phyloP scores from a whole-genome alignment of 2,329 filamentous ascomycete genomes.

The Ophiocordyceps camponoti-rufipedis region DNA sequence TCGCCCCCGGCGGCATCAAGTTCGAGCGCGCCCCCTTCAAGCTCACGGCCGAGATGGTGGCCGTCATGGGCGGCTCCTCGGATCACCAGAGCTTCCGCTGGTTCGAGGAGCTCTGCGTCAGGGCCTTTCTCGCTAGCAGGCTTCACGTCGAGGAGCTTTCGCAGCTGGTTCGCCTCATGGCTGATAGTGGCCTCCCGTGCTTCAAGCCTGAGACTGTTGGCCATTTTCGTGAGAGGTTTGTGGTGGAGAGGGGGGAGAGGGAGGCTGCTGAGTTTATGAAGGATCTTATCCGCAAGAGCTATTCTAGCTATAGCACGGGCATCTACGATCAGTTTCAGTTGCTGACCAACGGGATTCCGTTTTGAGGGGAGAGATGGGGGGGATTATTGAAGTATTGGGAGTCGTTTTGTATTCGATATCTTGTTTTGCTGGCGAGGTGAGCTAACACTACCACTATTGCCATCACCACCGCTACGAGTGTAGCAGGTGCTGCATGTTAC shows the following conservation, averaged over 20 bases:
- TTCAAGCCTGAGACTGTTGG: conserved; percentile 93
- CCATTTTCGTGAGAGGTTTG: conserved; percentile 85
- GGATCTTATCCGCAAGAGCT: conserved; percentile 75
- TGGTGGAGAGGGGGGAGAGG: conserved; percentile 74
- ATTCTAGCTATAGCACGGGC: conserved; percentile 77
- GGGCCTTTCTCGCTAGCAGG: conserved; percentile 77
- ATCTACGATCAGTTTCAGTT: conserved; percentile 98
- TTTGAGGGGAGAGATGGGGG: too few relatives aligned
- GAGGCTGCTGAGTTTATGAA: conserved; percentile 93
- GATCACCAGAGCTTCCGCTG: conserved; percentile 79
- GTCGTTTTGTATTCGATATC: too few relatives aligned
- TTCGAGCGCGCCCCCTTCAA: conserved; percentile 99
- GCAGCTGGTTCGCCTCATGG: conserved; percentile 85
- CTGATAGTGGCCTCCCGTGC: conserved; percentile 88
- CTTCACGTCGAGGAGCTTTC: conserved; percentile 77
- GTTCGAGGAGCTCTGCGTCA: conserved; percentile 94
- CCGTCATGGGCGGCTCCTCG: conserved; percentile 87
- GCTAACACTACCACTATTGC: too few relatives aligned
- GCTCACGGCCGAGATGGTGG: conserved; percentile 90
- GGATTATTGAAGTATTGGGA: too few relatives aligned
- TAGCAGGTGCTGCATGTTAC: too few relatives aligned
- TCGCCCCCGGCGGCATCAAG: conserved; percentile 87
- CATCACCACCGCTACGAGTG: too few relatives aligned
- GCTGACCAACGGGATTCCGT: conserved; percentile 92
- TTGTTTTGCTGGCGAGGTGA: too few relatives aligned